These are phyloP conservation scores for Porogramme epimiltina DNA, from an alignment of 1,284 basidiomycete genomes.

Conservation along the genomic window DNA sequence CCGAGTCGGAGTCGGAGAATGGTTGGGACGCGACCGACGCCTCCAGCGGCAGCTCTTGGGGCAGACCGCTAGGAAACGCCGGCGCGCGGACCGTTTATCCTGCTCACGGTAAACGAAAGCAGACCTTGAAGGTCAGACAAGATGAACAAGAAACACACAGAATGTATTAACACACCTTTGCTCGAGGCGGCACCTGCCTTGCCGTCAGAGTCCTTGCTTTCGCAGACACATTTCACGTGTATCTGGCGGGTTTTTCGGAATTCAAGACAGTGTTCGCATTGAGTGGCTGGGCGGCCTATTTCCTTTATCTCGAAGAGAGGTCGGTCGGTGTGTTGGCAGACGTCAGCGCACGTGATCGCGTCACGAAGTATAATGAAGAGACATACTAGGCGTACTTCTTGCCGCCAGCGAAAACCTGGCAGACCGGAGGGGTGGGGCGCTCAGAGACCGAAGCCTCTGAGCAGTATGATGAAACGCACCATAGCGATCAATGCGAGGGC, in stretches of 20 bases:
- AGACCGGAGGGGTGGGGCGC: too few relatives aligned
- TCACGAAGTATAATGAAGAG: conserved; percentile 23
- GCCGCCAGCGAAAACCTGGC: conserved; percentile 73
- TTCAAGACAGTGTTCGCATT: conserved; percentile 78
- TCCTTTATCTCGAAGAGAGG: conserved; percentile 82
- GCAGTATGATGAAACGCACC: too few relatives aligned
- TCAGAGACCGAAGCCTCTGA: too few relatives aligned
- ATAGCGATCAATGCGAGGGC: conserved; percentile 17
- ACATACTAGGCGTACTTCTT: conserved; percentile 80
- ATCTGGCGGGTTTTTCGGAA: conserved; percentile 75
- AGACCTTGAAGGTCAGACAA: conserved; percentile 49
- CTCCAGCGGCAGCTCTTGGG: conserved; percentile 54
- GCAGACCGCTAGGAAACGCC: conserved; percentile 73
- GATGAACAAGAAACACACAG: conserved; percentile 1
- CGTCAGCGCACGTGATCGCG: conserved; percentile 1
- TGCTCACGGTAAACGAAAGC: conserved; percentile 40
- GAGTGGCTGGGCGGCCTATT: conserved; percentile 78
- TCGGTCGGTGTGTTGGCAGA: conserved; percentile 72
- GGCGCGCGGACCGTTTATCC: conserved; percentile 61
- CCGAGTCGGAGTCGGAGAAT: conserved; percentile 51
- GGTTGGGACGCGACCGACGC: conserved; percentile 54
- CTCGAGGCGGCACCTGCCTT: conserved; percentile 25
- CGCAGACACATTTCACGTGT: conserved; percentile 67
- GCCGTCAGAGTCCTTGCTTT: conserved; percentile 13
- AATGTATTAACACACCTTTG: conserved; percentile 52